These are phyloP conservation scores for Neocatenulostroma microsporum DNA, from an alignment of 2,329 filamentous ascomycete species.

Conservation along the genomic window DNA sequence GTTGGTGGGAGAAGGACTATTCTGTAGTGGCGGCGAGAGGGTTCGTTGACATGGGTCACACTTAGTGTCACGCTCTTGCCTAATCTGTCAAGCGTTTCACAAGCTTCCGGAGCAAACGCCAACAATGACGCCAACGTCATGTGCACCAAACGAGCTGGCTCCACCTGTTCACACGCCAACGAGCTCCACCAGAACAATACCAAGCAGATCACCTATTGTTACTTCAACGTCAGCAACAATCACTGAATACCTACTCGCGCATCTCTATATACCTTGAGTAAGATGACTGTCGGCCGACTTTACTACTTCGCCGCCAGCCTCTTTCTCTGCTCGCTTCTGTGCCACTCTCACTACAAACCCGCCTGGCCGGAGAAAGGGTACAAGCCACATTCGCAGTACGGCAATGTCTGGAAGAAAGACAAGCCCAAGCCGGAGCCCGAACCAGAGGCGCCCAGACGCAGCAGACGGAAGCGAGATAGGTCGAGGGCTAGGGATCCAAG, in stretches of 20 bases:
- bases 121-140: conserved; percentile 1
- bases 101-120: too few species aligned
- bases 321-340: conserved; percentile 15
- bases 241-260: too few species aligned
- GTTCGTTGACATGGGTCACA: too few species aligned
- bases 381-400: conserved; percentile 12
- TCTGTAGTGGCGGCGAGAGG: too few species aligned
- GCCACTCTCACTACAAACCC: conserved; percentile 19
- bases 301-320: conserved; percentile 22
- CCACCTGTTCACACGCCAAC: background rate
- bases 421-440: background rate
- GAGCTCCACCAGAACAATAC: conserved; percentile 13
- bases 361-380: conserved; percentile 17
- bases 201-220: conserved; percentile 10
- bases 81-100: too few species aligned
- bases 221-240: too few species aligned
- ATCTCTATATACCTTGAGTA: too few species aligned
- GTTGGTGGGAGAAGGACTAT: too few species aligned
- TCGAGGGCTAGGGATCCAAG: conserved; percentile 9
- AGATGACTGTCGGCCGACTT: conserved; percentile 23
- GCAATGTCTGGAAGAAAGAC: conserved; percentile 8
- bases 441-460: conserved; percentile 3
- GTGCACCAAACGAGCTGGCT: background rate
- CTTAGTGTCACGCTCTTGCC: too few species aligned
- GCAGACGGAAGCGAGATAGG: conserved; percentile 7